These are phyloP conservation scores for Santalum album DNA, from an alignment of 164 flowering plant species.

Conservation along the genomic window DNA sequence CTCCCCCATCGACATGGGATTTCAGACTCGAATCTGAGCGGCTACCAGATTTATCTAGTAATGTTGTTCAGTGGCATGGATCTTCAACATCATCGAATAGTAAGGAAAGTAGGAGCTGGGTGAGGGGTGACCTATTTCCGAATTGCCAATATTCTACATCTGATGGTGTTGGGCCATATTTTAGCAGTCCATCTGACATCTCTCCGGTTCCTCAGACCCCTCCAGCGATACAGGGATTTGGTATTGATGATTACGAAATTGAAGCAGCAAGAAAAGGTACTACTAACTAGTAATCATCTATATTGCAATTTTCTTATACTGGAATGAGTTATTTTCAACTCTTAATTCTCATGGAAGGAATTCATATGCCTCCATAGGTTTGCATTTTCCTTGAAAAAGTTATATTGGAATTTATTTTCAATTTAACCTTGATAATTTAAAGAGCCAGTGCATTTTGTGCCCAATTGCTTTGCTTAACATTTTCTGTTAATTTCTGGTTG, in stretches of 20 bases:
- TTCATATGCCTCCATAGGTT: too few relatives aligned
- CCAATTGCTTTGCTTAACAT: too few relatives aligned
- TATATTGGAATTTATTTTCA: too few relatives aligned
- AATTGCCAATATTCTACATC: conserved; percentile 48
- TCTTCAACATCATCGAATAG: conserved; percentile 73
- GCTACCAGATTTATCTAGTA: conserved; percentile 39
- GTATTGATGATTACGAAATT: conserved; percentile 32
- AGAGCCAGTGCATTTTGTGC: too few relatives aligned
- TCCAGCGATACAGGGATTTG: conserved; percentile 49
- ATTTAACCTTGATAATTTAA: too few relatives aligned
- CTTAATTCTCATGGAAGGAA: too few relatives aligned
- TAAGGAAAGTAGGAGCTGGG: conserved; percentile 56
- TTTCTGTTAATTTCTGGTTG: too few relatives aligned
- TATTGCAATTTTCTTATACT: background rate
- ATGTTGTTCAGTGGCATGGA: conserved; percentile 39
- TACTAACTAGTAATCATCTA: background rate
- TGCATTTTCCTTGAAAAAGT: too few relatives aligned
- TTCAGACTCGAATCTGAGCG: conserved; percentile 49
- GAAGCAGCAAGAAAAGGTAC: conserved; percentile 45
- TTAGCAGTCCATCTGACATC: conserved; percentile 69
- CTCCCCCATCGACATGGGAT: conserved; percentile 82
- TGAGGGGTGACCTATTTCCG: conserved; percentile 40
- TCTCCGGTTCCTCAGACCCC: conserved; percentile 68
- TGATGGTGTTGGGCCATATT: conserved; percentile 52
- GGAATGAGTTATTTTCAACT: too few relatives aligned